These are phyloP conservation scores for Cryptosporidium felis DNA, from an alignment of 169 alveolate species.

Conservation along the genomic window DNA sequence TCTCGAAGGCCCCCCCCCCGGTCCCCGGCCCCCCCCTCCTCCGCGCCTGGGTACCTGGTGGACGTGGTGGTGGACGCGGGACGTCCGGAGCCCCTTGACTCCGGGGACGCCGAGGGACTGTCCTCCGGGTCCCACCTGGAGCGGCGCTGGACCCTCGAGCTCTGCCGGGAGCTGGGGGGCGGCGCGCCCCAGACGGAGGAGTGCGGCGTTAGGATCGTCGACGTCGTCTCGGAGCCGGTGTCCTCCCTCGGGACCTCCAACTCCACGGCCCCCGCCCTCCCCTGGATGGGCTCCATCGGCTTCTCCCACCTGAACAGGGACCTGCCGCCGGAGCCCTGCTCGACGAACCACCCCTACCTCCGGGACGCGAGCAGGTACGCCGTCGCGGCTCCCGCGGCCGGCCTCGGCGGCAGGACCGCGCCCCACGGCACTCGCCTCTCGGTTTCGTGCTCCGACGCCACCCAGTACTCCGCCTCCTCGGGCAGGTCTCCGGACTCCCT, in stretches of 20 bases:
- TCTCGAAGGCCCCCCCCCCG: too few relatives aligned
- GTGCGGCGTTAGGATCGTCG: conserved; percentile 16
- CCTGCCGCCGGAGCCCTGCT: conserved; percentile 51
- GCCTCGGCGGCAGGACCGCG: not conserved
- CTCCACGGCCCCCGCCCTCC: conserved; percentile 48
- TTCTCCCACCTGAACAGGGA: conserved; percentile 19
- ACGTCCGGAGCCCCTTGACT: not conserved
- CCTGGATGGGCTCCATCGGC: conserved; percentile 69
- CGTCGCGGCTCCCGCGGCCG: not conserved
- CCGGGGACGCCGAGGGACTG: not conserved
- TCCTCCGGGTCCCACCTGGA: not conserved
- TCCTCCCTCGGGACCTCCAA: conserved; percentile 23
- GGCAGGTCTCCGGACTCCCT: conserved; percentile 62
- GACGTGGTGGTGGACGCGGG: conserved; percentile 41
- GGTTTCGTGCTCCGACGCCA: conserved; percentile 33
- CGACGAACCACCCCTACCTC: conserved; percentile 15
- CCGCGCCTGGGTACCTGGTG: not conserved
- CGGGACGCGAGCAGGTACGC: conserved; percentile 35
- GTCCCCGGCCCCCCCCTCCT: too few relatives aligned
- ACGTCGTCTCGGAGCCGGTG: not conserved
- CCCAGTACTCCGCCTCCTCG: conserved; percentile 7
- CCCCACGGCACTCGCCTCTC: conserved; percentile 40
- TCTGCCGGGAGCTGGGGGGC: conserved; percentile 23
- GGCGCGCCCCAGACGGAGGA: not conserved
- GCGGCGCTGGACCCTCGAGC: not conserved